phyloP scores from a whole-genome alignment of 345 rosid genomes.

The Aurinia saxatilis region DNA sequence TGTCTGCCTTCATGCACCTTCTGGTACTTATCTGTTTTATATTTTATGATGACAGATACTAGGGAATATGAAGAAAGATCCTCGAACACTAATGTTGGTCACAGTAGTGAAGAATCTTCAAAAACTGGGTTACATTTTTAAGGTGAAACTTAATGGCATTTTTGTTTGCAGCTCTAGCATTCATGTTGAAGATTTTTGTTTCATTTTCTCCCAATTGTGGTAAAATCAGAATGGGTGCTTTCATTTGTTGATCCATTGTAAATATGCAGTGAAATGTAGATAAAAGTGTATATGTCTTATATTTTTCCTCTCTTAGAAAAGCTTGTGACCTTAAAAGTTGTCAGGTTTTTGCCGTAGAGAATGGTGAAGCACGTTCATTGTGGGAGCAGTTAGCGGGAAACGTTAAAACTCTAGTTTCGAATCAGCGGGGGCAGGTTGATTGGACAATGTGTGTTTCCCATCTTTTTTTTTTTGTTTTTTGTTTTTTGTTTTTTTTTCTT shows the following conservation, averaged over 20 bases:
- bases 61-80: slow-evolving; percentile 67
- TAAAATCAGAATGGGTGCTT: slow-evolving; percentile 12
- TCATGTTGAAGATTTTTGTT: neutral
- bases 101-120: slow-evolving; percentile 73
- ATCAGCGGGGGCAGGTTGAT: slow-evolving; percentile 51
- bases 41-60: slow-evolving; percentile 51
- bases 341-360: slow-evolving; percentile 63
- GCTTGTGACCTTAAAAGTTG: slow-evolving; percentile 33
- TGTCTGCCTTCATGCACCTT: neutral
- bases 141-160: slow-evolving; percentile 41
- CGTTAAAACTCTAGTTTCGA: slow-evolving; percentile 42
- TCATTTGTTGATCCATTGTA: neutral
- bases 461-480: slow-evolving; percentile 3
- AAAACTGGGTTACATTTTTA: slow-evolving; percentile 67
- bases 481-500: neutral
- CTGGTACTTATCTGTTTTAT: slow-evolving; percentile 4
- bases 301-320: slow-evolving; percentile 21
- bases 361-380: slow-evolving; percentile 45
- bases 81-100: slow-evolving; percentile 65
- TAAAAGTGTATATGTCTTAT: slow-evolving; percentile 9
- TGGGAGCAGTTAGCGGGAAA: slow-evolving; percentile 64
- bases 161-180: slow-evolving; percentile 8
- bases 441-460: slow-evolving; percentile 71
- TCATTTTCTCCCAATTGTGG: neutral
- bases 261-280: slow-evolving; percentile 5